Evolutionary conservation across 768 basidiomycete genomes (phyloP).

Genomic region (Hypholoma sublateritium): DNA sequence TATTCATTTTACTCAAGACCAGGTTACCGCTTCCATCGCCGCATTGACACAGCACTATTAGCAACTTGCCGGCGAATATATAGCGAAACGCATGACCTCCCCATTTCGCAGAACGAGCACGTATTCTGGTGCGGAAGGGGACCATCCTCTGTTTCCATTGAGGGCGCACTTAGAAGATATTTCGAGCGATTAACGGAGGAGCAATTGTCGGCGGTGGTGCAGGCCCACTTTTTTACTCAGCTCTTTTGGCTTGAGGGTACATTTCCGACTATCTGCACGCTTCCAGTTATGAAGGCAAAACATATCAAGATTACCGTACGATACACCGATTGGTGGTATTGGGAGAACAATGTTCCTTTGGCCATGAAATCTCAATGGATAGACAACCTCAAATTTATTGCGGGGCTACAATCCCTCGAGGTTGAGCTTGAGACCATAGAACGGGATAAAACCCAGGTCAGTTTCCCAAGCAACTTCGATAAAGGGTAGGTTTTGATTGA

Average conservation of each 20-base stretch:
- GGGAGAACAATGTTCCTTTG: constrained; percentile 2
- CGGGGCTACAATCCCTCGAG: neutral
- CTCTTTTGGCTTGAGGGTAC: constrained; percentile 2
- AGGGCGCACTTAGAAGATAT: neutral
- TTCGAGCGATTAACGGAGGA: constrained; percentile 6
- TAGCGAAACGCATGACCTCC: constrained; percentile 10
- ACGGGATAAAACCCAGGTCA: constrained; percentile 6
- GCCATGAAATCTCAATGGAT: neutral
- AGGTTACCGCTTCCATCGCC: constrained; percentile 8
- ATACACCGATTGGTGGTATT: constrained; percentile 11
- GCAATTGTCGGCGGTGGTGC: constrained; percentile 5
- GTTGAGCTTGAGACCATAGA: constrained; percentile 12
- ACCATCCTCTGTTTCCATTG: neutral
- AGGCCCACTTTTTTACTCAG: constrained; percentile 10
- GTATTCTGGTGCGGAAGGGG: constrained; percentile 7
- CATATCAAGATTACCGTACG: constrained; percentile 11
- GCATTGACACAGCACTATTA: constrained; percentile 7
- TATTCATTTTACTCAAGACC: constrained; percentile 3
- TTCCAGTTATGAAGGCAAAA: neutral
- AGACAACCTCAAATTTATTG: constrained; percentile 1
- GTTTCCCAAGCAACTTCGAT: neutral
- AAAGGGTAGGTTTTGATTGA: neutral
- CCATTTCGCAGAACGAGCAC: constrained; percentile 12
- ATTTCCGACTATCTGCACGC: neutral
- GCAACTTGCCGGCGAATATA: constrained; percentile 12